Conservation (phyloP, 1,284 basidiomycete genomes). For the Cryptococcus jaspeensis region DNA sequence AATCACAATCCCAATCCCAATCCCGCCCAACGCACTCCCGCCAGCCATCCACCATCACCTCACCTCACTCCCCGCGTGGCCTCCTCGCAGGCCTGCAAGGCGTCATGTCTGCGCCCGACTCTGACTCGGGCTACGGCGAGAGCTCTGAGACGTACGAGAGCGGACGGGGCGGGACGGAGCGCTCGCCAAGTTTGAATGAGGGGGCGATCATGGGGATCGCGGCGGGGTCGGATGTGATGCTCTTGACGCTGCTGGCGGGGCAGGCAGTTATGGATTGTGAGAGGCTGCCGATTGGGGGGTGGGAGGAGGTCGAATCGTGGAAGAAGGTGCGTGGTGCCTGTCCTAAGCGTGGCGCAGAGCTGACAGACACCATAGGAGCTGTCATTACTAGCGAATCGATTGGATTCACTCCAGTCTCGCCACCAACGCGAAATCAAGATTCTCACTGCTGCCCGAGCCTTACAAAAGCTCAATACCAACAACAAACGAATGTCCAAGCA, state of each 20-base stretch:
- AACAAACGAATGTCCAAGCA: slow-evolving; percentile 52
- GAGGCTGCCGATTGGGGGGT: slow-evolving; percentile 67
- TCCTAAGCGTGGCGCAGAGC: background rate
- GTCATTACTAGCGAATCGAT: slow-evolving; percentile 37
- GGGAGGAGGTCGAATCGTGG: slow-evolving; percentile 85
- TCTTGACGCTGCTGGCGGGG: slow-evolving; percentile 77
- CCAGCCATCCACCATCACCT: background rate
- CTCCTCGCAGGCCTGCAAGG: slow-evolving; percentile 3
- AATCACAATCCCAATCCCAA: background rate
- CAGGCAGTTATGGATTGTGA: slow-evolving; percentile 74
- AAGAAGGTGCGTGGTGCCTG: slow-evolving; percentile 38
- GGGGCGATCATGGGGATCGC: slow-evolving; percentile 19
- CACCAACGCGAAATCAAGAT: slow-evolving; percentile 53
- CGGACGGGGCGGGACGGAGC: slow-evolving; percentile 2
- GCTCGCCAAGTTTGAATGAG: slow-evolving; percentile 7
- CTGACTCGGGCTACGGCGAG: slow-evolving; percentile 4
- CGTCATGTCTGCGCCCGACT: slow-evolving; percentile 7
- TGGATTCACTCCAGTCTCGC: slow-evolving; percentile 42
- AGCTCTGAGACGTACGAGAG: slow-evolving; percentile 4
- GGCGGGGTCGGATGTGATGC: slow-evolving; percentile 63
- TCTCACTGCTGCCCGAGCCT: slow-evolving; percentile 48
- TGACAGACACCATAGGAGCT: slow-evolving; percentile 37
- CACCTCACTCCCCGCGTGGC: background rate
- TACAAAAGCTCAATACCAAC: slow-evolving; percentile 49
- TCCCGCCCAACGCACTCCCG: background rate